Percentiles rank a stretch among this genome's conserved stretches.
Evolutionary conservation across 345 rosid genomes (phyloP).

Genomic region (Melaleuca quinquenervia): DNA sequence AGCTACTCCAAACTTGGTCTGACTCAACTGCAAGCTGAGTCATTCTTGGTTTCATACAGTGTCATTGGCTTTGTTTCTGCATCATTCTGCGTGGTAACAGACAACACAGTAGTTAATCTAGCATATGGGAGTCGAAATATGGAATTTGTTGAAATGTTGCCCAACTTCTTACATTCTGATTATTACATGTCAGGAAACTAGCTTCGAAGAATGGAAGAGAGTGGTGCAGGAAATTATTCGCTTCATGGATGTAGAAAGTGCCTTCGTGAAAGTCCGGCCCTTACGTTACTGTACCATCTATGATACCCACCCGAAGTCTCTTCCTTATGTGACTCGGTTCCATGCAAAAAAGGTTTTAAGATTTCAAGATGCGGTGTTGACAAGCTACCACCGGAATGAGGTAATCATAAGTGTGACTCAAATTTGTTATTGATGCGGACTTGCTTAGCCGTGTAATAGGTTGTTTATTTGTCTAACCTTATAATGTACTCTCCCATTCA

Average conservation of each 20-base stretch:
- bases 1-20: not conserved
- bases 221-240: conserved; percentile 76
- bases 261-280: conserved; percentile 47
- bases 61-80: not conserved
- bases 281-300: conserved; percentile 55
- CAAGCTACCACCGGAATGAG: conserved; percentile 84
- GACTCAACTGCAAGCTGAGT: not conserved
- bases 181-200: conserved; percentile 47
- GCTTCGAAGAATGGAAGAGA: conserved; percentile 84
- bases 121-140: not conserved
- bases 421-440: not conserved
- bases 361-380: conserved; percentile 72
- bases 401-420: conserved; percentile 15
- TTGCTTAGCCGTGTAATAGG: not conserved
- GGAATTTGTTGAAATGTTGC: not conserved
- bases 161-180: not conserved
- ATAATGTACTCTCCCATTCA: conserved; percentile 16
- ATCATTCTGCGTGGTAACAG: not conserved
- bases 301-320: conserved; percentile 72
- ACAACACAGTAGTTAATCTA: not conserved
- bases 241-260: conserved; percentile 39
- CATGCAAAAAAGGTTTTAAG: conserved; percentile 79
- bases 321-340: conserved; percentile 59
- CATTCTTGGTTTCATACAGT: not conserved
- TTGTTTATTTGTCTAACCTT: not conserved